phyloP scores from a whole-genome alignment of 768 basidiomycete genomes.

The Sistotremastrum suecicum region DNA sequence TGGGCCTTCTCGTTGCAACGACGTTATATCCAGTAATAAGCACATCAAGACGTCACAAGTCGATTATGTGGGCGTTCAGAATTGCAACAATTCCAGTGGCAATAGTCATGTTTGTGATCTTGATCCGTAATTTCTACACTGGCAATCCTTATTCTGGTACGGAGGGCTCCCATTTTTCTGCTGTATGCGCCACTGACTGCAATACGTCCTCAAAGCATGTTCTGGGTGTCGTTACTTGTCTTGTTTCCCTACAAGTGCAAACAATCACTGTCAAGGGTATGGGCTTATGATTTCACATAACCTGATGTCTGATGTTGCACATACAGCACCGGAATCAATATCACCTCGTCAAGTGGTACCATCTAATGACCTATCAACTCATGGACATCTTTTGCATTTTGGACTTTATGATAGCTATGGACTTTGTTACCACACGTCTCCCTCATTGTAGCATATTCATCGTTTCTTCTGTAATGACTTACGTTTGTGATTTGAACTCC shows the following conservation, averaged over 20 bases:
- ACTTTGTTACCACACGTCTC: too few relatives aligned
- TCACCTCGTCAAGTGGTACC: neutral
- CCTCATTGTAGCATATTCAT: too few relatives aligned
- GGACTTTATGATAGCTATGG: too few relatives aligned
- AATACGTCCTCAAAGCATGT: slow-evolving; percentile 40
- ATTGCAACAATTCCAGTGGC: slow-evolving; percentile 61
- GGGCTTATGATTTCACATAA: slow-evolving; percentile 2
- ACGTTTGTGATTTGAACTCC: too few relatives aligned
- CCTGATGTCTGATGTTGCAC: neutral
- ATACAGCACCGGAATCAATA: slow-evolving; percentile 4
- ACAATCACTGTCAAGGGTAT: slow-evolving; percentile 49
- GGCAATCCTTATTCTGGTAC: slow-evolving; percentile 72
- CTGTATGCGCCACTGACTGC: neutral
- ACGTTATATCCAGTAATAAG: slow-evolving; percentile 86
- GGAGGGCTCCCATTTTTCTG: slow-evolving; percentile 11
- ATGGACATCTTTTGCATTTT: too few relatives aligned
- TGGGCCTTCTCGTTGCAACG: slow-evolving; percentile 72
- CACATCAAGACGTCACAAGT: slow-evolving; percentile 54
- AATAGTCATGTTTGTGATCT: slow-evolving; percentile 66
- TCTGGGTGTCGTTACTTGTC: slow-evolving; percentile 82
- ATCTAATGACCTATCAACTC: neutral
- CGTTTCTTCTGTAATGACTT: too few relatives aligned
- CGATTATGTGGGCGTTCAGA: slow-evolving; percentile 61
- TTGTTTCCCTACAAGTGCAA: slow-evolving; percentile 67
- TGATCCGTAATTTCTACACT: slow-evolving; percentile 83